Evolutionary conservation across 305 asterid species (phyloP), one percentile per base, ranked within the genome.

Genomic region (Ajuga reptans): DNA sequence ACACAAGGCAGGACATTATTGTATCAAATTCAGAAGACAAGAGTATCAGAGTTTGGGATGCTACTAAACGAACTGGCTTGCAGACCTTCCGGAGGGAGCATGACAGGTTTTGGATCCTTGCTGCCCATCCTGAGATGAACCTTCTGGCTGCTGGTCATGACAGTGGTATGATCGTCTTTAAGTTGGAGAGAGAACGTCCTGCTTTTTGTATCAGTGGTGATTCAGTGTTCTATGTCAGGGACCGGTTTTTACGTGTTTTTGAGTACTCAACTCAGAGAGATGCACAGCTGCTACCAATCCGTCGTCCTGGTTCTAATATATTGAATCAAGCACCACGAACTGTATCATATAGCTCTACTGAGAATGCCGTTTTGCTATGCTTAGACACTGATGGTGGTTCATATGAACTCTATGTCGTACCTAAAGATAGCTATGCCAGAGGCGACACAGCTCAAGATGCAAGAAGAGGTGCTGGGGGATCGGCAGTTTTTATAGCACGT

Each of bases 121-220:
- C 90, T 12, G 86, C 88, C 72, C 97, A 91, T 69, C 97, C 97
- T 16, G 93, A 91, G 87, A 84, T 89, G 96, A 91, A 87, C 78
- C 95, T 91, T 66, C 83, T 91, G 41, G 97, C 97, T 36, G 96
- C 97, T 66, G 97, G 97, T 71, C 96, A 91, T 67, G 97, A 91
- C 68, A 87, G 92, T 80, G 97, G 97, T 71, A 87, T 91, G 97
- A 83, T 87, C 68, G 97, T 91, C 18, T 91, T 89, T 71, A 91
- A 91, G 75, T 72, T 91, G 78, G 97, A 88, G 85, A 85, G 97
- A 84, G 96, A 91, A 52, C 96, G 95, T 9, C 97, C 96, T 45
- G 97, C 96, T 42, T 90, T 84, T 78, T 86, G 86, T 68, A 72
- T 90, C 36, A 85, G 84, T 17, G 87, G 87, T 4, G 97, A 88